A percentile compares a stretch with the other conserved stretches of the same genome.
These are phyloP conservation scores for Coemansia interrupta DNA, from an alignment of 192 early-diverging fungal species.

Conservation along the genomic window DNA sequence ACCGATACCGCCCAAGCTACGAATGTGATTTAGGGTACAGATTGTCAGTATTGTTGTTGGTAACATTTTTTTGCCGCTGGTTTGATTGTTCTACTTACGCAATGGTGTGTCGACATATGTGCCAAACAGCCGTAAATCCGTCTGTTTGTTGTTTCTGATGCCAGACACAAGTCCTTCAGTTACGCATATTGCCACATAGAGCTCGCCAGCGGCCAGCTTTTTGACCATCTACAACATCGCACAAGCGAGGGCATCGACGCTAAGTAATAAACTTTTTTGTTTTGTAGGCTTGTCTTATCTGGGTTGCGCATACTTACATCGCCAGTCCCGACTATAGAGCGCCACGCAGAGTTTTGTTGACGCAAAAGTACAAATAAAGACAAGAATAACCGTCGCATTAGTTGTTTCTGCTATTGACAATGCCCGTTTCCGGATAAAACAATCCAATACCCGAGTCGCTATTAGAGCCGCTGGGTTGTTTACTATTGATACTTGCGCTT, in stretches of 20 bases:
- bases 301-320: conserved; percentile 34
- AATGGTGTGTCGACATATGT: conserved; percentile 76
- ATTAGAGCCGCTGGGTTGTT: not conserved
- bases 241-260: conserved; percentile 1
- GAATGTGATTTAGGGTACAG: conserved; percentile 6
- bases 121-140: conserved; percentile 65
- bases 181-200: conserved; percentile 83
- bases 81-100: conserved; percentile 38
- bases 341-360: no score
- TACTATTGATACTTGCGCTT: conserved; percentile 41
- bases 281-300: not conserved
- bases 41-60: not conserved
- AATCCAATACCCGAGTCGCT: not conserved
- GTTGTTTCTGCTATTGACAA: no score
- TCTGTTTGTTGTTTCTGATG: conserved; percentile 56
- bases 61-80: conserved; percentile 3
- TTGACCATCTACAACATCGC: conserved; percentile 57
- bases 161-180: conserved; percentile 71
- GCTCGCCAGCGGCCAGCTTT: conserved; percentile 62
- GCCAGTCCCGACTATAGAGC: conserved; percentile 53
- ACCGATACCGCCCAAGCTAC: conserved; percentile 70
- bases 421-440: no score
- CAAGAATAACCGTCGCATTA: not conserved
- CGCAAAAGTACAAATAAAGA: not conserved
- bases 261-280: conserved; percentile 11